A percentile compares a stretch with the other conserved stretches of the same genome.
Evolutionary conservation across 306 rosid genomes (phyloP).

Genomic region (Gastrolobium villosum): DNA sequence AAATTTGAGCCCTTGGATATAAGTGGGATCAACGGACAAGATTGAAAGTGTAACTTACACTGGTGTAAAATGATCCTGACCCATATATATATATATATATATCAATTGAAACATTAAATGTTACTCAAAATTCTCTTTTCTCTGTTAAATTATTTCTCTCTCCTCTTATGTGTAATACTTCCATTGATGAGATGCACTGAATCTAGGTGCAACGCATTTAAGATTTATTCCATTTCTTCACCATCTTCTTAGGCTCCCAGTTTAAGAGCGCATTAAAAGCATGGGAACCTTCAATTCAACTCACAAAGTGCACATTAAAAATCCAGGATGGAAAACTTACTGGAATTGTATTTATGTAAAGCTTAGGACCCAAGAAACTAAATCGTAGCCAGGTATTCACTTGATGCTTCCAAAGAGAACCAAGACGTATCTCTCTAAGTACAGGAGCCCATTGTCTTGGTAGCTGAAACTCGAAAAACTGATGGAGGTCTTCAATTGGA

Average conservation of each 20-base stretch:
- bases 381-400: slow-evolving; percentile 73
- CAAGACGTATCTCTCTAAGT: slow-evolving; percentile 81
- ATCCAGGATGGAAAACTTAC: slow-evolving; percentile 54
- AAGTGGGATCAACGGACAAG: too few relatives aligned
- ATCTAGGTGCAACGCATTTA: too few relatives aligned
- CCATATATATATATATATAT: too few relatives aligned
- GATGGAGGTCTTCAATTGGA: slow-evolving; percentile 83
- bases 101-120: too few relatives aligned
- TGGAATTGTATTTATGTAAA: slow-evolving; percentile 76
- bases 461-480: slow-evolving; percentile 90
- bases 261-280: slow-evolving; percentile 18
- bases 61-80: too few relatives aligned
- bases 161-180: too few relatives aligned
- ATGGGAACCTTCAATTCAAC: slow-evolving; percentile 23
- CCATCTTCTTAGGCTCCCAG: neutral
- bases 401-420: slow-evolving; percentile 78
- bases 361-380: slow-evolving; percentile 85
- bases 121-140: too few relatives aligned
- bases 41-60: too few relatives aligned
- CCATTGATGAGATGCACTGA: too few relatives aligned
- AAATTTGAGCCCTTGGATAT: too few relatives aligned
- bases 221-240: too few relatives aligned
- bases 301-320: slow-evolving; percentile 9
- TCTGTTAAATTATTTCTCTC: too few relatives aligned
- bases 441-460: slow-evolving; percentile 95